Base-by-base conservation (phyloP, 179 eudicot genomes). In the Monotropa hypopitys region DNA sequence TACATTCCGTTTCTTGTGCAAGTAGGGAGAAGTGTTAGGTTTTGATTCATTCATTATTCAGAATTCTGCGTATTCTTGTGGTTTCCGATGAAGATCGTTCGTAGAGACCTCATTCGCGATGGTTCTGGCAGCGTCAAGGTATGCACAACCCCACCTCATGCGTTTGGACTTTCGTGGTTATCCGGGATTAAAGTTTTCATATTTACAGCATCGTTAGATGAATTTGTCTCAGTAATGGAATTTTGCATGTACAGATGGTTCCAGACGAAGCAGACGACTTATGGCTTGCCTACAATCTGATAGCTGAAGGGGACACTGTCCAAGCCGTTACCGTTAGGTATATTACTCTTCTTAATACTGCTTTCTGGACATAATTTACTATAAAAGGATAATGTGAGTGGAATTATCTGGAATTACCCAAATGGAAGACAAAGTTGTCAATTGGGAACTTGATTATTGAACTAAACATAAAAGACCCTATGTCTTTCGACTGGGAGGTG, bases 71-170 rank as follows among this genome's bases (percentile, higher is more conserved):
- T 9, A 42, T 7, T 33, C 2, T 40, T 32, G 11, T 21, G n/a
- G 67, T 38, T 56, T 12, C 28, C 33, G 67, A 94, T 94, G 98
- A 94, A 89, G 89, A 89, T 94, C 63, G 85, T 85, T 15, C 94
- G 83, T 0, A 86, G 86, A 83, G 89, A 91, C 83, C 59, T 83
- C n/a, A 77, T 81, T 30, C 90, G 62, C 15, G 51, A 84, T 66
- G 97, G 97, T 42, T 93, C 97, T n/a, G 97, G 98, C 32, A 90
- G 89, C 75, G 90, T 92, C 50, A 92, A 94, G 96, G 98, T 92
- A 49, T 16, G 0, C 3, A 21, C 28, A 18, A 21, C 3, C 13
- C 23, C 13, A 20, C 7, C 23, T 5, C n/a, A 45, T 2, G 0
- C 3, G 8, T 56, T 21, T 46, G 7, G 5, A 38, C 40, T 65